Base-by-base conservation (phyloP, 2,329 filamentous ascomycete species). In the Aspergillus pseudoglaucus region DNA sequence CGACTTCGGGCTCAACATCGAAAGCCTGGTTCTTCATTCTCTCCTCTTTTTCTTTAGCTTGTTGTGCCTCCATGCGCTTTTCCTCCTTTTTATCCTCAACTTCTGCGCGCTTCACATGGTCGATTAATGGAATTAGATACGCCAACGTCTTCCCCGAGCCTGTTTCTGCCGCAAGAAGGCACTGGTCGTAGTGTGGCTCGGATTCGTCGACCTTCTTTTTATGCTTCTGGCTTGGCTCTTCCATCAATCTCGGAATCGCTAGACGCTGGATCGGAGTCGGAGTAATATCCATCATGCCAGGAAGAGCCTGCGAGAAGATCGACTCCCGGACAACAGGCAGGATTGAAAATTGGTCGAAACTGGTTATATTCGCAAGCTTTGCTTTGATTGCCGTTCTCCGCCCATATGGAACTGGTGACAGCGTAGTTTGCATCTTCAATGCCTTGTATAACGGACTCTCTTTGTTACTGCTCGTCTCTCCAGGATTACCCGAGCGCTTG, bases 61-160 rank as follows among this genome's bases (percentile, higher is more conserved):
- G 77, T 57, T 83, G 77, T 37, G 77, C 76, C 38, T 80, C 75
- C 5, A 46, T 6, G 10, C 75, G 55, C 38, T 75, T 72, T 55
- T 83, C 78, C 51, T 83, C 82, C 2, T 79, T 75, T 47, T 81
- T 76, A 53, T 90, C 85, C 10, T 72, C 66, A 0, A 75, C 74
- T 62, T 91, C 88, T 5, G 82, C 83, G 30, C 81, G 74, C 71
- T 98, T 98, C 59, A 98, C 69, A 7, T 88, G 87, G 68, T 98
- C 83, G 45, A 98, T 76, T 14, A 85, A 79, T 0, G 93, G 94
- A 4, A 96, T 70, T 4, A 97, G 74, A 63, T 98, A 98, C 7
- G 93, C 89, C 52, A 98, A 75, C 1, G 93, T 98, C 75, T 98
- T 98, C 51, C 93, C 93, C 0, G 93, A 97, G 10, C 93, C 93